Evolutionary conservation across 805 yeast species (phyloP).

Genomic region (Millerozyma miso): DNA sequence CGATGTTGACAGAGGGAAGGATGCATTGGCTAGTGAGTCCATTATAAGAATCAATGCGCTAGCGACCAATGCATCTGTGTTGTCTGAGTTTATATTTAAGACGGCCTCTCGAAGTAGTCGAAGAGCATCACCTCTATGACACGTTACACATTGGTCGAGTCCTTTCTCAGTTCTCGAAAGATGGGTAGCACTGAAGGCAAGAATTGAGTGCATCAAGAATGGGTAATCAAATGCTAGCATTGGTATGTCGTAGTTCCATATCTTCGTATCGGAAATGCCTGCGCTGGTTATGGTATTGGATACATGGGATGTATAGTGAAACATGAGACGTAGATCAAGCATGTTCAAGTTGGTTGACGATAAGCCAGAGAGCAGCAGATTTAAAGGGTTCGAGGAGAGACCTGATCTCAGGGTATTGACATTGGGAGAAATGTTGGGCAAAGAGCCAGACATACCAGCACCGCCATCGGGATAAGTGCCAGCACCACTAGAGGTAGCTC

Average conservation of each 20-base stretch:
- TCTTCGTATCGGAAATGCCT: conserved; percentile 78
- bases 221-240: conserved; percentile 84
- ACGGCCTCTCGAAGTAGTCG: conserved; percentile 81
- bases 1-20: conserved; percentile 47
- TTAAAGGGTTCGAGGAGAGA: conserved; percentile 7
- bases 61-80: conserved; percentile 91
- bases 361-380: conserved; percentile 10
- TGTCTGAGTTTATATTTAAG: conserved; percentile 72
- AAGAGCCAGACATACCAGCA: neutral
- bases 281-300: conserved; percentile 87
- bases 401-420: conserved; percentile 10
- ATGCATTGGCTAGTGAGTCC: conserved; percentile 92
- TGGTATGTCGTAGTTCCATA: conserved; percentile 88
- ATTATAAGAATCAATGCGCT: conserved; percentile 83
- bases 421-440: conserved; percentile 19
- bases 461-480: conserved; percentile 1
- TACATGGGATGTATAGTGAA: conserved; percentile 81
- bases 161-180: conserved; percentile 72
- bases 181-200: conserved; percentile 92
- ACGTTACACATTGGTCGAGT: conserved; percentile 74
- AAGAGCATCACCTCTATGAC: conserved; percentile 85
- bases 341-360: conserved; percentile 45
- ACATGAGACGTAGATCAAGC: conserved; percentile 77
- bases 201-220: conserved; percentile 84
- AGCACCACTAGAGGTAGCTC: neutral